A percentile compares a stretch with the other conserved stretches of the same genome.
Conservation (phyloP, 768 basidiomycete genomes). For the Artomyces pyxidatus region DNA sequence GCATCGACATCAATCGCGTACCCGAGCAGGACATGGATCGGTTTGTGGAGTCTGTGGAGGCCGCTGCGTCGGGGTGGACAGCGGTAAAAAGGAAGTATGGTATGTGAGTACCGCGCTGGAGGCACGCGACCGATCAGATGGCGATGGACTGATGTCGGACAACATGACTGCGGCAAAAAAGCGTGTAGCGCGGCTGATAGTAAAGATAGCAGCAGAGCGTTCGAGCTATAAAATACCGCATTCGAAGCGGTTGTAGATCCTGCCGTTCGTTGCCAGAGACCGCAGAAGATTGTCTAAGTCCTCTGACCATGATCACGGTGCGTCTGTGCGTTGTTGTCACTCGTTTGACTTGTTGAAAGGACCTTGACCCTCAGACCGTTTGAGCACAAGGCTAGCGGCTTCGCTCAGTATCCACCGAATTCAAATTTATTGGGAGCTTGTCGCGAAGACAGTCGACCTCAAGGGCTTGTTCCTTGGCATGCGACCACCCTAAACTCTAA, state of each 20-base stretch:
- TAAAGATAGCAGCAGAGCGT: not conserved
- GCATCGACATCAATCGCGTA: slow-evolving; percentile 79
- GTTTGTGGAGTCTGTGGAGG: slow-evolving; percentile 52
- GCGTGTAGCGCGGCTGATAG: not conserved
- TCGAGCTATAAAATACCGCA: not conserved
- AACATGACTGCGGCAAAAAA: not conserved
- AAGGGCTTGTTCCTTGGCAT: too few relatives aligned
- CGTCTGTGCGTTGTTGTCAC: too few relatives aligned
- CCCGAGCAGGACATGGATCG: slow-evolving; percentile 79
- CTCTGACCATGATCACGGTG: too few relatives aligned
- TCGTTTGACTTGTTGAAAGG: too few relatives aligned
- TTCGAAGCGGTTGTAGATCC: not conserved
- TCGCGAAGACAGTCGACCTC: too few relatives aligned
- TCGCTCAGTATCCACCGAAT: too few relatives aligned
- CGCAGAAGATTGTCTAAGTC: too few relatives aligned
- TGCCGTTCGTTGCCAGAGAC: not conserved
- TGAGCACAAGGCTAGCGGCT: too few relatives aligned
- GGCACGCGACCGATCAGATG: slow-evolving; percentile 4
- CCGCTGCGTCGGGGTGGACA: slow-evolving; percentile 65
- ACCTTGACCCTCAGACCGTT: too few relatives aligned
- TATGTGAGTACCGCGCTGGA: slow-evolving; percentile 27
- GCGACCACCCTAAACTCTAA: not conserved
- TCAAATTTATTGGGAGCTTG: too few relatives aligned
- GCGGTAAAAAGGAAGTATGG: slow-evolving; percentile 72
- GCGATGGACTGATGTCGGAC: not conserved